phyloP scores from a whole-genome alignment of 768 basidiomycete genomes.

The Lentinula sp. region DNA sequence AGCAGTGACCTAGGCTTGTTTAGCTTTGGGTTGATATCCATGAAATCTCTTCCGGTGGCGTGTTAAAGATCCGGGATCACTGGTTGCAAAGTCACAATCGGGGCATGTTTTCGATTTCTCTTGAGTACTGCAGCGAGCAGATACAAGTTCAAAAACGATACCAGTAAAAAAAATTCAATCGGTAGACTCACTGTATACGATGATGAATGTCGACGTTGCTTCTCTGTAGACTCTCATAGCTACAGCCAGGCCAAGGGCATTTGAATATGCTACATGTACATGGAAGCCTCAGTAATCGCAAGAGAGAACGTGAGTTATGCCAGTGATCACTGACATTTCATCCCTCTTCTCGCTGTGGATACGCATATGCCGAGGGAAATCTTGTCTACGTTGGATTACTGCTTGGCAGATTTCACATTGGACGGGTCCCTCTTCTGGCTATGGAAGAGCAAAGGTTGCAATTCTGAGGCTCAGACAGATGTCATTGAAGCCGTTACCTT shows the following conservation, averaged over 20 bases:
- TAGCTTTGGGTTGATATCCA: slow-evolving; percentile 3
- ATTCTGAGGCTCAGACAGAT: neutral
- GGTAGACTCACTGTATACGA: neutral
- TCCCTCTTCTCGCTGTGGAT: neutral
- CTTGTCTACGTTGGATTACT: neutral
- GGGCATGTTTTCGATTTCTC: neutral
- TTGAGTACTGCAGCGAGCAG: neutral
- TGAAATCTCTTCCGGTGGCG: neutral
- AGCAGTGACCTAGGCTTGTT: neutral
- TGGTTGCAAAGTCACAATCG: neutral
- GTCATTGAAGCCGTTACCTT: neutral
- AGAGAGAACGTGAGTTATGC: too few species aligned
- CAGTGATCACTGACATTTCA: neutral
- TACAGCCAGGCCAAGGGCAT: slow-evolving; percentile 1
- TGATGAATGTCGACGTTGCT: neutral
- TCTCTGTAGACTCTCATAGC: neutral
- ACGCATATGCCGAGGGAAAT: neutral
- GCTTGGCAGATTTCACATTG: neutral
- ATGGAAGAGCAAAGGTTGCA: neutral
- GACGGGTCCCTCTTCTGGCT: neutral
- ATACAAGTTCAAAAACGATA: neutral
- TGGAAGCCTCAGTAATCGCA: neutral
- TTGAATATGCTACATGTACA: neutral
- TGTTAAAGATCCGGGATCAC: neutral
- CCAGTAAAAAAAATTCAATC: neutral